Conservation (phyloP, 495 filamentous ascomycete genomes). For the Neurospora discreta region DNA sequence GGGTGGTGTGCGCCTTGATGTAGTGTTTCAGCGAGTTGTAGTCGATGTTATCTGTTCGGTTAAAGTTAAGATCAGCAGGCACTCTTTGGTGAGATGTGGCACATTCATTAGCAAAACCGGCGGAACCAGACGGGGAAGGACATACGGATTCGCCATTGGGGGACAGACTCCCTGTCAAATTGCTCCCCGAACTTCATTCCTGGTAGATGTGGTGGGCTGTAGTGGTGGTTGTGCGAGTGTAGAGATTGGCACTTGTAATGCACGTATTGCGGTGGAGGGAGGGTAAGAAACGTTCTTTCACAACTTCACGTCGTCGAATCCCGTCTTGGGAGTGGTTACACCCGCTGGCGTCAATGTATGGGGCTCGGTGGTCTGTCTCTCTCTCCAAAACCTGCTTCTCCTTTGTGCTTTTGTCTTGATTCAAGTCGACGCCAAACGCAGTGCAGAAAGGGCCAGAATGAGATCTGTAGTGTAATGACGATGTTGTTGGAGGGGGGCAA, state of each 20-base stretch:
- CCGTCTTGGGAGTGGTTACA: background rate
- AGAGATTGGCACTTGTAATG: background rate
- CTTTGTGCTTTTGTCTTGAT: background rate
- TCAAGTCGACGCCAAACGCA: background rate
- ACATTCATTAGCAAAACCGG: background rate
- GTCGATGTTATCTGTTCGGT: slow-evolving; percentile 50
- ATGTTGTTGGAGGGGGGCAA: background rate
- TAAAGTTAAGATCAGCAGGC: background rate
- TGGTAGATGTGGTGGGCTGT: background rate
- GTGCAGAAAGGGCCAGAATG: background rate
- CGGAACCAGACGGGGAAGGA: slow-evolving; percentile 13
- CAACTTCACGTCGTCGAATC: background rate
- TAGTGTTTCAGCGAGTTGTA: slow-evolving; percentile 65
- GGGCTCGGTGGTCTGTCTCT: background rate
- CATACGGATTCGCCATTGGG: slow-evolving; percentile 78
- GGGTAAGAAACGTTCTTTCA: background rate
- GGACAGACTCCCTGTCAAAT: slow-evolving; percentile 70
- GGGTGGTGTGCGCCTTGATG: slow-evolving; percentile 59
- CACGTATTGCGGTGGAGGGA: background rate
- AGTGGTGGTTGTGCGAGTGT: background rate
- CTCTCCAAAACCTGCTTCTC: background rate
- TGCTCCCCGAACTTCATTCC: slow-evolving; percentile 62
- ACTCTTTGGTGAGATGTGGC: background rate
- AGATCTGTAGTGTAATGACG: background rate
- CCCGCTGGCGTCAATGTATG: background rate